phyloP scores from a whole-genome alignment of 2,329 filamentous ascomycete species.

The Fusarium sp. region DNA sequence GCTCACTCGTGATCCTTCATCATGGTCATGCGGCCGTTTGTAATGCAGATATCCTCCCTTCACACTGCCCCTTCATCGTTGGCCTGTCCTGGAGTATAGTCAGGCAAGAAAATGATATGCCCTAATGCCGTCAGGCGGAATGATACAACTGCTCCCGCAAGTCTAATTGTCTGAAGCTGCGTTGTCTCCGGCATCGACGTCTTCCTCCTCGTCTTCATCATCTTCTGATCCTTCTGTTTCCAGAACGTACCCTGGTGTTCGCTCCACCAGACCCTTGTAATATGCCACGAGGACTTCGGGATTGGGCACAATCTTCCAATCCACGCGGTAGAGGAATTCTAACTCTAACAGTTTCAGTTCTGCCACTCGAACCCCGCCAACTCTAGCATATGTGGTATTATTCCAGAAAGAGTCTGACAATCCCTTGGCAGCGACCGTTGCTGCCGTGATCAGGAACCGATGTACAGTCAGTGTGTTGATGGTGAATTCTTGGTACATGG shows the following conservation, averaged over 20 bases:
- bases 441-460: conserved; percentile 94
- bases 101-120: conserved; percentile 2
- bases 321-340: conserved; percentile 89
- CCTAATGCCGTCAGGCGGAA: conserved; percentile 5
- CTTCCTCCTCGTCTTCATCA: conserved; percentile 42
- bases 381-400: conserved; percentile 93
- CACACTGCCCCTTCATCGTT: background rate
- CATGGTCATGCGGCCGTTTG: conserved; percentile 20
- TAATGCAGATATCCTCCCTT: conserved; percentile 1
- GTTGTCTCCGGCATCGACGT: conserved; percentile 37
- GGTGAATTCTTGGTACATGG: conserved; percentile 91
- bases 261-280: conserved; percentile 84
- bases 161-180: conserved; percentile 15
- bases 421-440: conserved; percentile 94
- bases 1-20: conserved; percentile 19
- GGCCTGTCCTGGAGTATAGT: background rate
- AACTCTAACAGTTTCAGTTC: conserved; percentile 92
- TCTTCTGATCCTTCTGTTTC: conserved; percentile 52
- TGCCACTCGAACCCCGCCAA: conserved; percentile 89
- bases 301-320: conserved; percentile 97
- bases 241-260: conserved; percentile 64
- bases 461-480: conserved; percentile 97
- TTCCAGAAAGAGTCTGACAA: conserved; percentile 98
- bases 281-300: conserved; percentile 94
- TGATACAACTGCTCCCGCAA: conserved; percentile 6